phyloP scores from a whole-genome alignment of 768 basidiomycete genomes.

The Suillus weaverae region DNA sequence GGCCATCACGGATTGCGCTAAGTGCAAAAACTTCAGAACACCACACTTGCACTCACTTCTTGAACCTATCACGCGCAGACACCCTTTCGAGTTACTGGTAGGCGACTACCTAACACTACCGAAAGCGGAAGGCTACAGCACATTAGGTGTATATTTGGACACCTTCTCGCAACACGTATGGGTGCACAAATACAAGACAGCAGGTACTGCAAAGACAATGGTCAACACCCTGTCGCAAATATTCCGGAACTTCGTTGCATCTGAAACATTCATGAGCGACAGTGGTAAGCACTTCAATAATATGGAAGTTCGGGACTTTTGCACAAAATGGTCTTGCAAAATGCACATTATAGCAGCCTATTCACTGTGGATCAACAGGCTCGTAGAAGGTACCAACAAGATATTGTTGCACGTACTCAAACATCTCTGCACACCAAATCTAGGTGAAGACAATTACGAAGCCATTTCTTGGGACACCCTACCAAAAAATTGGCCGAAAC shows the following conservation, averaged over 20 bases:
- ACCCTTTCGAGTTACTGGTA: constrained; percentile 21
- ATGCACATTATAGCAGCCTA: too few relatives aligned
- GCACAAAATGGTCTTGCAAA: too few relatives aligned
- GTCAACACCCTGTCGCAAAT: constrained; percentile 15
- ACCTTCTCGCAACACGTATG: constrained; percentile 21
- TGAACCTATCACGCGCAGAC: constrained; percentile 17
- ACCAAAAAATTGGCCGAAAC: too few relatives aligned
- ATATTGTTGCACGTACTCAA: too few relatives aligned
- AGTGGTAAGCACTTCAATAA: constrained; percentile 27
- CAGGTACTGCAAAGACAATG: constrained; percentile 18
- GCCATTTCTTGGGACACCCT: too few relatives aligned
- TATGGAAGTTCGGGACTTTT: not conserved
- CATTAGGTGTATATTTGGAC: constrained; percentile 18
- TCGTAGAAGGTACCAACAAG: too few relatives aligned
- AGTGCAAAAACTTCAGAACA: too few relatives aligned
- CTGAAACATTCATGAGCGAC: constrained; percentile 25
- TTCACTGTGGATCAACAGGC: too few relatives aligned
- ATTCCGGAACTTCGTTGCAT: constrained; percentile 6
- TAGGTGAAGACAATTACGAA: too few relatives aligned
- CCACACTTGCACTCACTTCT: not conserved
- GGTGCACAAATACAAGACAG: constrained; percentile 19
- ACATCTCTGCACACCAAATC: too few relatives aligned
- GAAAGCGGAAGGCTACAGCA: constrained; percentile 12
- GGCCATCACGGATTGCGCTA: too few relatives aligned
- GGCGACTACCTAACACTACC: constrained; percentile 26